Conservation (phyloP, 345 rosid species). For the Barbarea vulgaris region DNA sequence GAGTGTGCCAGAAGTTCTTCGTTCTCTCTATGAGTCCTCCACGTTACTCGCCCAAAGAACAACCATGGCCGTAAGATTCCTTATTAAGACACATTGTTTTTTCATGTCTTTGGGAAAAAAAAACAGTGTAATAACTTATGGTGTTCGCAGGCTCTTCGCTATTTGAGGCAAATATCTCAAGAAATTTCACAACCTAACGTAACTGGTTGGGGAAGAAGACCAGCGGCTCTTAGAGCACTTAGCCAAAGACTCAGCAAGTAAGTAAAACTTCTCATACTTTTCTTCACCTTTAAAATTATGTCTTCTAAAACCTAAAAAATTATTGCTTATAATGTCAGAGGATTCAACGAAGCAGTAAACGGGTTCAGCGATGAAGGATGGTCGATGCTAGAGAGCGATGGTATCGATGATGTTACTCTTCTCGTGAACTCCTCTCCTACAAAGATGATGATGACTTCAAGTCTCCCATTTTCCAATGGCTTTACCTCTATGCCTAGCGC, state of each 20-base stretch:
- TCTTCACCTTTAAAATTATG: neutral
- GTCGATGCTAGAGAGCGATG: slow-evolving; percentile 93
- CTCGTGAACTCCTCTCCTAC: slow-evolving; percentile 88
- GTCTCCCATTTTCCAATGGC: slow-evolving; percentile 68
- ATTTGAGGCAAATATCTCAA: slow-evolving; percentile 88
- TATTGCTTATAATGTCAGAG: slow-evolving; percentile 52
- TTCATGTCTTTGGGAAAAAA: neutral
- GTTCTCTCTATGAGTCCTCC: slow-evolving; percentile 95
- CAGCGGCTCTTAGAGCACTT: slow-evolving; percentile 85
- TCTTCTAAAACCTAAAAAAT: slow-evolving; percentile 1
- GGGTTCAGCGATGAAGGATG: slow-evolving; percentile 96
- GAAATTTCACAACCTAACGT: slow-evolving; percentile 92
- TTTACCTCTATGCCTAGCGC: slow-evolving; percentile 75
- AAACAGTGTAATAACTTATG: neutral
- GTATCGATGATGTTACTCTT: slow-evolving; percentile 88
- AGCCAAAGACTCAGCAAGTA: slow-evolving; percentile 93
- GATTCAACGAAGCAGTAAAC: slow-evolving; percentile 94
- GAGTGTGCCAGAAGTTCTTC: slow-evolving; percentile 98
- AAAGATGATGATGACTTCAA: slow-evolving; percentile 73
- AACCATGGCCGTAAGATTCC: slow-evolving; percentile 80
- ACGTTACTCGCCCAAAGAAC: slow-evolving; percentile 91
- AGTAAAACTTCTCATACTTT: slow-evolving; percentile 1
- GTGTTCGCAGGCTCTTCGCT: slow-evolving; percentile 75
- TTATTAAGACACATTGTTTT: neutral
- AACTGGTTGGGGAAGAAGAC: slow-evolving; percentile 87